Evolutionary conservation across 169 alveolate genomes (phyloP).

Genomic region (Eimeria zaria): DNA sequence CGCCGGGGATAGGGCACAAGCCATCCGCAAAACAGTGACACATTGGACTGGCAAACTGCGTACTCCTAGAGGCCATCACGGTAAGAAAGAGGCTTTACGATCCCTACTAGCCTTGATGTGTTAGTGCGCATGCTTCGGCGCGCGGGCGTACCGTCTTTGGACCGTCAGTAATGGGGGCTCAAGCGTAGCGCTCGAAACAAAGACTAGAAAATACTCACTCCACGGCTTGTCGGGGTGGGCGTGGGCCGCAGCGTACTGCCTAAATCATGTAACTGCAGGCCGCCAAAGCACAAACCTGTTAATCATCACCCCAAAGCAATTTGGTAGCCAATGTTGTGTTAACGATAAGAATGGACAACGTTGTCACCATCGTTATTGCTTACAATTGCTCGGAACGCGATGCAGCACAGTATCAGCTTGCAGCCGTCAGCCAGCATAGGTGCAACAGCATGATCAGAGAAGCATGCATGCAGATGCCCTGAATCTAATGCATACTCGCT

Average conservation of each 20-base stretch:
- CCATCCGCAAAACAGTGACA: neutral
- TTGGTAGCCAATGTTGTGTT: neutral
- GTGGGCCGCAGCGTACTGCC: neutral
- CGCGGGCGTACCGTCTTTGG: neutral
- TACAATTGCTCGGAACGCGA: neutral
- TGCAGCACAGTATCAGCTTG: neutral
- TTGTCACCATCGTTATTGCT: neutral
- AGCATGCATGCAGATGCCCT: too few relatives aligned
- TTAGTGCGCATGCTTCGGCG: neutral
- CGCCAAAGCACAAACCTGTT: neutral
- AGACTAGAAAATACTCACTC: neutral
- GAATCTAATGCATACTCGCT: too few relatives aligned
- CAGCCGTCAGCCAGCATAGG: neutral
- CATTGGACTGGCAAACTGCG: neutral
- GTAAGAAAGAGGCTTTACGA: neutral
- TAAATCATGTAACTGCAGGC: neutral
- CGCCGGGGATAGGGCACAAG: neutral
- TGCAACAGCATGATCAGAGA: too few relatives aligned
- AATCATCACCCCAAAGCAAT: neutral
- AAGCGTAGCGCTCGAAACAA: neutral
- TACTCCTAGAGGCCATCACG: neutral
- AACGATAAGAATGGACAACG: neutral
- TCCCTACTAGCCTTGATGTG: neutral
- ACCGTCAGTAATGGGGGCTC: neutral
- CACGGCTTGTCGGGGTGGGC: neutral